Conservation (phyloP, 331 rosid species). For the Stylosanthes scabra region DNA sequence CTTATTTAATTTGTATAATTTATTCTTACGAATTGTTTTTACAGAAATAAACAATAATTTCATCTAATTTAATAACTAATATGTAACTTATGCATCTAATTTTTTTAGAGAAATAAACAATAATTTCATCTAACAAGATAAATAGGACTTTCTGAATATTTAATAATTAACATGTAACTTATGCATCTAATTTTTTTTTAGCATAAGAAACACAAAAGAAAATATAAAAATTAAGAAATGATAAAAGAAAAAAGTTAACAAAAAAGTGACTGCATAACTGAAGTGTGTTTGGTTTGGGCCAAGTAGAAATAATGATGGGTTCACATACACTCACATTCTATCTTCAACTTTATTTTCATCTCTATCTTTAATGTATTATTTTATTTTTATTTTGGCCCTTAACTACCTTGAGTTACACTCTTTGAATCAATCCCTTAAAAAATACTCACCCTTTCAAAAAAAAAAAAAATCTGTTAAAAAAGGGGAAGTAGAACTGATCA, state of each 20-base stretch:
- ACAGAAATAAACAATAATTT: neutral
- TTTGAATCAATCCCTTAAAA: conserved; percentile 78
- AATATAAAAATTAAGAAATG: neutral
- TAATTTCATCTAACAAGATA: too few species aligned
- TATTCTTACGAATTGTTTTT: neutral
- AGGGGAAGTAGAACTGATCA: neutral
- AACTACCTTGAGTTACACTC: conserved; percentile 71
- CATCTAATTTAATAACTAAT: too few species aligned
- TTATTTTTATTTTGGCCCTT: neutral
- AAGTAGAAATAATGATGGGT: conserved; percentile 65
- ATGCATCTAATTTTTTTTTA: neutral
- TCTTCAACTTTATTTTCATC: neutral
- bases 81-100: too few species aligned
- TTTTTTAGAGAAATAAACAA: too few species aligned
- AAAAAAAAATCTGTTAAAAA: conserved; percentile 41
- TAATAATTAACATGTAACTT: neutral
- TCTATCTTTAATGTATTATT: neutral
- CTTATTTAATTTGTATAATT: neutral
- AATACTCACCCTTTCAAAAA: conserved; percentile 53
- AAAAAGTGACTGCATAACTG: conserved; percentile 71
- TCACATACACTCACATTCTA: conserved; percentile 34
- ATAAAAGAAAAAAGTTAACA: conserved; percentile 41
- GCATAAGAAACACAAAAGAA: neutral
- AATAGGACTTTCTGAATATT: neutral
- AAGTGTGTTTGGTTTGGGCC: conserved; percentile 58